Evolutionary conservation across 768 basidiomycete species (phyloP), one percentile per base, ranked within the genome.

Genomic region (Saitozyma podzolica): DNA sequence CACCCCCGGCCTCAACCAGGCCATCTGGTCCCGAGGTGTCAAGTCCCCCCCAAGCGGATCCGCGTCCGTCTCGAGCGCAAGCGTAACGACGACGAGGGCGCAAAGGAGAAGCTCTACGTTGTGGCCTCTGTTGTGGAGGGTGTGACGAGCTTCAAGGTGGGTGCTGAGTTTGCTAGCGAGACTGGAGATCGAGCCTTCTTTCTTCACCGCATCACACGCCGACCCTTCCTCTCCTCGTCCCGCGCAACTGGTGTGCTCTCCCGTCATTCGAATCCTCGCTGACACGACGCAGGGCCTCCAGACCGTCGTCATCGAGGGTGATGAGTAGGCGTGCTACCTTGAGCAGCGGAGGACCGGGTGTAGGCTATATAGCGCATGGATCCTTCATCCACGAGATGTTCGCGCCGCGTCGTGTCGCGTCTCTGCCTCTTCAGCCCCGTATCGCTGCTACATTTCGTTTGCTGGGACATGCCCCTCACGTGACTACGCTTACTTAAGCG

Each of bases 11-110:
- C 87, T 99, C 68, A 99, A 99, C 88, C 90, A 95, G 69, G 90
- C 88, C 60, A 82, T 97, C 57, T 99, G 96, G 96, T 86, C 86
- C 39, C 88, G 86, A 76, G 96, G 96, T 56, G 88, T 99, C 83
- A 94, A 94, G 85, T 88, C 86, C 62, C 91, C 93, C 96, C 95
- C 39, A 89, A 91, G 78, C 85, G 96, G 68, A 82, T 98, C 81
- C 86, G 96, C 61, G 88, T 99, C 54, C 89, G 91, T 80, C 89
- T 98, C 63, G 93, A 96, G 85, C 90, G 95, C 75, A 95, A 94
- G 84, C 90, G 96, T 76, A 98, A 98, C 81, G 95, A 99, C 82
- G 94, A 97, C 73, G 95, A 99, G 84, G 89, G 88, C 74, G 95
- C 96, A 62, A 96, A 94, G 84, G 94, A 95, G 85, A 96, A 94